Percentiles rank a stretch among this genome's conserved stretches.
These are phyloP conservation scores for Kwoniella mangroviensis DNA, from an alignment of 768 basidiomycete genomes.

Conservation along the genomic window DNA sequence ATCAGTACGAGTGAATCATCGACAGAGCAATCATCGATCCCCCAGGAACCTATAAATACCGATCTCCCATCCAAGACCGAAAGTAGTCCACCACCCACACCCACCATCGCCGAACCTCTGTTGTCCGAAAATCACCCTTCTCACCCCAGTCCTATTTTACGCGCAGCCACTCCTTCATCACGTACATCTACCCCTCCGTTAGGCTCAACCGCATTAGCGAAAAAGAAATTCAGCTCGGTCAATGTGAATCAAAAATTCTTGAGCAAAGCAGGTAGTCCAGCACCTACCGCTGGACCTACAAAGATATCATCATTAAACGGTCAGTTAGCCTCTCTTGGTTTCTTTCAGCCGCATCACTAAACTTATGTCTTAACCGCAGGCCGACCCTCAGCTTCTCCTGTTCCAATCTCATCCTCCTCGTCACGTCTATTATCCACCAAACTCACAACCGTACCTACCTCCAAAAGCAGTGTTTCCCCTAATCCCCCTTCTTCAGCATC, in stretches of 20 bases:
- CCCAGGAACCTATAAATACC: background rate
- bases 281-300: constrained; percentile 31
- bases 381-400: constrained; percentile 48
- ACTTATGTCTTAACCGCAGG: constrained; percentile 43
- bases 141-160: constrained; percentile 17
- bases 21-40: background rate
- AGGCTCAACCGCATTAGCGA: constrained; percentile 36
- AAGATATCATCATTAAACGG: constrained; percentile 36
- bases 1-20: constrained; percentile 1
- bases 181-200: constrained; percentile 49
- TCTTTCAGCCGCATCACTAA: background rate
- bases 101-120: constrained; percentile 16
- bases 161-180: constrained; percentile 42
- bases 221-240: constrained; percentile 83
- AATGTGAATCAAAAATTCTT: constrained; percentile 97
- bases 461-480: constrained; percentile 54
- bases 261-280: constrained; percentile 76
- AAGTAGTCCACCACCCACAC: background rate
- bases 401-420: constrained; percentile 47
- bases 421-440: constrained; percentile 86
- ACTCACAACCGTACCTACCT: constrained; percentile 65
- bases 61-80: background rate
- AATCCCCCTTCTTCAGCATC: constrained; percentile 62
- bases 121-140: constrained; percentile 12
- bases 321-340: constrained; percentile 35